Conservation (phyloP, 176 grass and related monocot genomes). For the Puccinellia tenuiflora region DNA sequence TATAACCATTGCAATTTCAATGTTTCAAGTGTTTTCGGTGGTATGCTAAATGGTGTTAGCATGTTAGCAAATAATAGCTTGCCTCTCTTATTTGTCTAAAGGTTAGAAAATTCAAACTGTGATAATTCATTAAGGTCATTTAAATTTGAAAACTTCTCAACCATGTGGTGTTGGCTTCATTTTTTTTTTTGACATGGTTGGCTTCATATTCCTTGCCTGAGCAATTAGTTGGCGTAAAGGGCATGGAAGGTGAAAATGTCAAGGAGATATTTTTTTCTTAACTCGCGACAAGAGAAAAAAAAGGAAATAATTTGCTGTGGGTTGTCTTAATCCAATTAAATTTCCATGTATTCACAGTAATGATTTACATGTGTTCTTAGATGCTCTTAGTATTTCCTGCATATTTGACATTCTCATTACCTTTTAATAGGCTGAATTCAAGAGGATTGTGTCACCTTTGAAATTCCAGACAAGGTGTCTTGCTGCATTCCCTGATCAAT, state of each 20-base stretch:
- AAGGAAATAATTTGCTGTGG: neutral
- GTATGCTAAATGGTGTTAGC: conserved; percentile 1
- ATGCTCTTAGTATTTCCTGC: neutral
- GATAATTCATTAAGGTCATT: neutral
- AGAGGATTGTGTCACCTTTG: conserved; percentile 77
- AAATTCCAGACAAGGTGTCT: conserved; percentile 88
- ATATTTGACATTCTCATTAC: conserved; percentile 9
- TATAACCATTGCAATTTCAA: neutral
- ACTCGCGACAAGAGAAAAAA: conserved; percentile 10
- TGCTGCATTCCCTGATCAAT: conserved; percentile 96
- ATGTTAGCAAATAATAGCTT: neutral
- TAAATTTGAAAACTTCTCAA: conserved; percentile 10
- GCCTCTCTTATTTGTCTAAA: neutral
- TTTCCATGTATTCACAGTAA: neutral
- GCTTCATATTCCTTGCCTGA: neutral
- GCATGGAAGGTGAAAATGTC: neutral
- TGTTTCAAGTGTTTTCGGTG: neutral
- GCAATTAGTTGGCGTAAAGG: neutral
- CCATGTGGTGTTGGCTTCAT: neutral
- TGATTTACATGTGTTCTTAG: neutral
- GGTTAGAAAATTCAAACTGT: neutral
- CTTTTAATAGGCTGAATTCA: conserved; percentile 69
- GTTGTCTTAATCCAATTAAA: neutral
- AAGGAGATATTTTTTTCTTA: neutral
- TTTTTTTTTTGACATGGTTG: too few species aligned